phyloP scores from a whole-genome alignment of 2,329 filamentous ascomycete genomes.

The Teratosphaeria pseudoeucalypti region DNA sequence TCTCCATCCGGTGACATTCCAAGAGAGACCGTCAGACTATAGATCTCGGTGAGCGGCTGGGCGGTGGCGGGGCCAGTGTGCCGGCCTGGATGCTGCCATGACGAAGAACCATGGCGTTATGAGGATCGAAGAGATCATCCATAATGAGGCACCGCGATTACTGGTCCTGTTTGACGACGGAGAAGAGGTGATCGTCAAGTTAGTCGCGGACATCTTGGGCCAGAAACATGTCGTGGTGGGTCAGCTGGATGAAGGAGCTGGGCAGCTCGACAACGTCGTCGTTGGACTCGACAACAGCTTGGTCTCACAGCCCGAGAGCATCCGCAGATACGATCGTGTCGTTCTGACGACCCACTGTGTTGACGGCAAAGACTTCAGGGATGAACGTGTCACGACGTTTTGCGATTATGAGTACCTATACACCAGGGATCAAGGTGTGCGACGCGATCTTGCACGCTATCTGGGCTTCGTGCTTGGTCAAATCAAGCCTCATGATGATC shows the following conservation, averaged over 20 bases:
- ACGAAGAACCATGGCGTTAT: conserved; percentile 17
- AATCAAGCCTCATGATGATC: conserved; percentile 63
- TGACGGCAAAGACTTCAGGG: conserved; percentile 49
- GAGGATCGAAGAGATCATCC: conserved; percentile 24
- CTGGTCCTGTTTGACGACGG: conserved; percentile 56
- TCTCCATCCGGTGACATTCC: conserved; percentile 21
- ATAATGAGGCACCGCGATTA: conserved; percentile 29
- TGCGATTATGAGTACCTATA: conserved; percentile 87
- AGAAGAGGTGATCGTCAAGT: conserved; percentile 62
- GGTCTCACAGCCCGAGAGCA: conserved; percentile 47
- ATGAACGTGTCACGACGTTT: conserved; percentile 49
- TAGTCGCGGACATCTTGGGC: conserved; percentile 70
- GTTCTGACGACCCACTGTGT: conserved; percentile 70
- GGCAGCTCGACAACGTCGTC: conserved; percentile 52
- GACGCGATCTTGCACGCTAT: conserved; percentile 68
- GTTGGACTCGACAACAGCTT: conserved; percentile 52
- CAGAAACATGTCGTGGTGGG: conserved; percentile 55
- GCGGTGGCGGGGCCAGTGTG: neutral
- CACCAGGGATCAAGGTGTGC: conserved; percentile 59
- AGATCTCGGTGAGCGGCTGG: conserved; percentile 1
- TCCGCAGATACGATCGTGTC: conserved; percentile 50
- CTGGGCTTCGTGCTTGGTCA: conserved; percentile 71
- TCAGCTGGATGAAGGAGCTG: conserved; percentile 44
- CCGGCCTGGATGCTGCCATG: conserved; percentile 4
- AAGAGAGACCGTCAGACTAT: neutral